Evolutionary conservation across 768 basidiomycete genomes (phyloP), one percentile per base, ranked within the genome.

Genomic region (Gautieria morchelliformis): DNA sequence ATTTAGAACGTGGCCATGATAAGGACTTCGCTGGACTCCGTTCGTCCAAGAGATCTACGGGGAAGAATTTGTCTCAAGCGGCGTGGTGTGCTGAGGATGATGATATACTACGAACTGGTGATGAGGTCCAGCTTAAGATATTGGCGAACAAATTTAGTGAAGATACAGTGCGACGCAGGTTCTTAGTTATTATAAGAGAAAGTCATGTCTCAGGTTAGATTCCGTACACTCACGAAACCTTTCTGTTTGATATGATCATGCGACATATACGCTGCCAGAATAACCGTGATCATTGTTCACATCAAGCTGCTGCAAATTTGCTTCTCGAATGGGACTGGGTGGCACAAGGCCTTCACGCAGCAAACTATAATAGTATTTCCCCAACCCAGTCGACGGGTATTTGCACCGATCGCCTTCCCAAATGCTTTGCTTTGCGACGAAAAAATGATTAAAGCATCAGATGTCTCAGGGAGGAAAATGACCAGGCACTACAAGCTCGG

Each of bases 371-470:
- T 32, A 20, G 24, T 52, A n/a, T 40, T 33, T 52, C 4, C 37
- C 19, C 14, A 52, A 24, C 51, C 51, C 11, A 52, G 24, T 20
- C 12, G 20, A 20, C 32, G 32, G 9, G 15, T 52, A 37, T 39
- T n/a, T 17, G 54, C 54, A 30, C 44, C 44, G 8, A 56, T 46
- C 2, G 22, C 41, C 2, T 24, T 47, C 17, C 54, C 54, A 33
- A 56, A 56, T 4, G 41, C 17, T 56, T 47, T 56, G 42, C 44
- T 56, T 41, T 9, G 22, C 20, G 54, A 56, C 10, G 54, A 47
- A 33, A 56, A 56, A 47, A 56, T 33, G 5, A 56, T 45, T 19
- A 56, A 41, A 9, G 54, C 44, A 27, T 56, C 44, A 15, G 22
- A 17, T 20, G 32, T 39, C 6, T 56, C 24, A 9, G 54, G 42